phyloP scores from a whole-genome alignment of 2,329 filamentous ascomycete genomes.

The Claviceps digitariae region DNA sequence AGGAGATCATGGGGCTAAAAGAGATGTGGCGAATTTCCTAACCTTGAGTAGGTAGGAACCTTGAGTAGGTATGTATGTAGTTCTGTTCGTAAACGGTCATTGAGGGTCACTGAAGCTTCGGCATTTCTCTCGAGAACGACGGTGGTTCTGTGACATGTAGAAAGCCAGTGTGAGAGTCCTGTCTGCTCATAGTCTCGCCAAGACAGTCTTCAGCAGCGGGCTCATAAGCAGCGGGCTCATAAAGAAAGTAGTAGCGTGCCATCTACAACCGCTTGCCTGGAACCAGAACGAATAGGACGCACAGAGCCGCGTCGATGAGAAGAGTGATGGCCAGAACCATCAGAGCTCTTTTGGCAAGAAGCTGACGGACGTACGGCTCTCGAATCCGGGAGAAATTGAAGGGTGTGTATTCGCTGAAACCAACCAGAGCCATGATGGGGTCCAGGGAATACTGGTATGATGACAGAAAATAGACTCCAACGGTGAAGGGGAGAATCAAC shows the following conservation, averaged over 20 bases:
- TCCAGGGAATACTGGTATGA: slow-evolving; percentile 96
- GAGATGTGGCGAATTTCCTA: neutral
- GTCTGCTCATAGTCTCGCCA: neutral
- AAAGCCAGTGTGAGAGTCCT: neutral
- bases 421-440: slow-evolving; percentile 75
- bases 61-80: neutral
- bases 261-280: slow-evolving; percentile 66
- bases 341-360: slow-evolving; percentile 69
- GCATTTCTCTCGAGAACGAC: slow-evolving; percentile 3
- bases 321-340: slow-evolving; percentile 68
- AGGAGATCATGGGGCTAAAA: neutral
- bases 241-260: neutral
- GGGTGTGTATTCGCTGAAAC: slow-evolving; percentile 91
- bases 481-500: slow-evolving; percentile 75
- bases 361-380: slow-evolving; percentile 79
- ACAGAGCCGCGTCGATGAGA: slow-evolving; percentile 67
- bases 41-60: neutral
- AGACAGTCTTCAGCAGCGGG: neutral
- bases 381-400: slow-evolving; percentile 80
- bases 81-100: slow-evolving; percentile 6
- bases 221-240: neutral
- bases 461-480: slow-evolving; percentile 77
- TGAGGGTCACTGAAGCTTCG: neutral
- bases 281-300: slow-evolving; percentile 86
- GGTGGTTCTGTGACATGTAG: neutral